Evolutionary conservation across 2,329 filamentous ascomycete genomes (phyloP), one percentile per base, ranked within the genome.

Genomic region (Colletotrichum higginsianum): DNA sequence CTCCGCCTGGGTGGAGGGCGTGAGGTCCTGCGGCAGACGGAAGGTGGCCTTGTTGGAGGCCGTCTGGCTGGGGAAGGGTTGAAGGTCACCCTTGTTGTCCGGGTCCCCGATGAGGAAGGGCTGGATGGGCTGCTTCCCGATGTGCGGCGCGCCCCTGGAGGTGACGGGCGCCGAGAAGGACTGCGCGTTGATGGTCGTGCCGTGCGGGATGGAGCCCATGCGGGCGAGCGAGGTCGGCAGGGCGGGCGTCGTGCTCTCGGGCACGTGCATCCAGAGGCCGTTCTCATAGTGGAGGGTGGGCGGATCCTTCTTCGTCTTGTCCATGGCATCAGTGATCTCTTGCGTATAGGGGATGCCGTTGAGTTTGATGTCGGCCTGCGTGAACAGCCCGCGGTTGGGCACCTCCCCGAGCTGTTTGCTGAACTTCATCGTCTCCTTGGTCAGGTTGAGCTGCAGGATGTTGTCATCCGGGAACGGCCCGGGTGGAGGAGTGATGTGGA

Each of bases 201-300:
- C 83, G 63, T 85, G 82, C 0, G 83, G 83, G 35, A 84, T 85
- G 2, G 81, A 82, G 4, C 76, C 83, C 82, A 85, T 83, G 30
- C 83, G 82, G 0, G 74, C 72, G 2, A 80, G 74, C 0, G 79
- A 78, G 2, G 78, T 76, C 0, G 61, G 40, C 15, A 78, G 73
- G 6, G 73, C 72, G 3, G 74, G 75, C 4, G 13, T 47, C 0
- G n/a, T 40, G 1, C 77, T 78, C 1, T 73, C 75, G 2, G 83
- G 83, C 0, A 84, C 79, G 23, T 78, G 76, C 77, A 85, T 79
- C 78, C 80, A 84, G 23, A 85, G 67, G 3, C 83, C 83, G 12
- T 81, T 77, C 72, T 85, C 83, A 35, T 82, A 81, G 74, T 85
- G 83, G 21, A 85, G 83, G 23, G 85, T 84, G 52, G 76, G 75